Evolutionary conservation across 352 stramenopile genomes (phyloP), one percentile per base, ranked within the genome.

Genomic region (Plasmopara muralis): DNA sequence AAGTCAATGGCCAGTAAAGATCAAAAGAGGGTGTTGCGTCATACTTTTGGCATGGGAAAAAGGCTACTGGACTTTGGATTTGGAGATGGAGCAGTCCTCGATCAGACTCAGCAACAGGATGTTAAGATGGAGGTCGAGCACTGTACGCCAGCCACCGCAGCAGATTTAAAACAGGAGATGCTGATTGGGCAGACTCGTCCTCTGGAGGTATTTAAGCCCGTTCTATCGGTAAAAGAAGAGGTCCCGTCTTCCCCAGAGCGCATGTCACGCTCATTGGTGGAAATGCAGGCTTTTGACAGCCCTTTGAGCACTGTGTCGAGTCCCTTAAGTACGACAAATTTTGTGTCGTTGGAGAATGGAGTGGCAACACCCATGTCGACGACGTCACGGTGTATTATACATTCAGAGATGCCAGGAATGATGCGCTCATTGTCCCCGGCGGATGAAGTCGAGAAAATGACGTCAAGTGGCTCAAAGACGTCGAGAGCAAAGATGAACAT

Each of bases 401-500:
- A 61, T 16, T 16, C 50, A 16, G 59, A 59, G 29, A 48, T 57
- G 56, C 40, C 55, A 16, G 40, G 63, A 12, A 57, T 51, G 54
- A 52, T 61, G 42, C 70, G 64, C 3, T 76, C 70, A 9, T 63
- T 88, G 29, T 86, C 74, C 0, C 74, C 77, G 10, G 74, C 74
- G 5, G 67, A 83, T 45, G 65, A 75, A 31, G 55, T 89, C 15
- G 74, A 89, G 34, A 89, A 89, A 39, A 70, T 83, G 39, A 51
- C 68, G 30, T 49, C 72, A 10, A 77, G 74, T 38, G 57, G 64
- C 7, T 72, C 58, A 20, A 83, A 79, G 29, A 69, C 68, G n/a
- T 72, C 74, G 12, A 74, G 75, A 13, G 67, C 64, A 9, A 74
- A 75, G 47, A 64, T 89, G 31, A 79, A 79, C 50, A 84, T 81